Conservation (phyloP, 129 eudicot genomes). For the Mikania micrantha region DNA sequence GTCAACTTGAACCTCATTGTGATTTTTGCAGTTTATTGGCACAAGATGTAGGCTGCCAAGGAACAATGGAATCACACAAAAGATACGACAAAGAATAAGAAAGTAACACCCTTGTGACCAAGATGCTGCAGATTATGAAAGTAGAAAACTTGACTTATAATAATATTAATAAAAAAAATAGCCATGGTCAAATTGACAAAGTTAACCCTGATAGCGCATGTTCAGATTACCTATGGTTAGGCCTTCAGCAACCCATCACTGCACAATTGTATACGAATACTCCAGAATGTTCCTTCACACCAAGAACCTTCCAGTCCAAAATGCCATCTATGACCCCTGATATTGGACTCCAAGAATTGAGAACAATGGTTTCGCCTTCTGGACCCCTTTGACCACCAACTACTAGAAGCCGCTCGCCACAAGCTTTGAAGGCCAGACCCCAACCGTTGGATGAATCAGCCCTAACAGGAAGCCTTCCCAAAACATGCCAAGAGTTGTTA, state of each 20-base stretch:
- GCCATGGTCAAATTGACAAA: background rate
- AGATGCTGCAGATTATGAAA: background rate
- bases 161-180: background rate
- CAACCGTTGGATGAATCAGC: conserved; percentile 64
- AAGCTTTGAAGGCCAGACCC: conserved; percentile 65
- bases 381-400: conserved; percentile 69
- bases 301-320: conserved; percentile 65
- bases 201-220: background rate
- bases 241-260: conserved; percentile 60
- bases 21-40: background rate
- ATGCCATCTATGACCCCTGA: conserved; percentile 41
- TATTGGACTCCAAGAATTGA: conserved; percentile 56
- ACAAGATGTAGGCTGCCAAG: background rate
- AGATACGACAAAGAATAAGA: background rate
- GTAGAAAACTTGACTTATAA: background rate
- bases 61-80: background rate
- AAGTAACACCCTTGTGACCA: background rate
- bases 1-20: background rate
- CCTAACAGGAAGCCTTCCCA: conserved; percentile 60
- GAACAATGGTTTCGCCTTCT: conserved; percentile 59
- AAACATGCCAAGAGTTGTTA: conserved; percentile 44
- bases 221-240: conserved; percentile 9
- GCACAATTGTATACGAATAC: conserved; percentile 73
- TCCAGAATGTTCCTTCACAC: conserved; percentile 63
- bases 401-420: conserved; percentile 46